Base-by-base conservation (phyloP, 2,329 filamentous ascomycete species). In the Pseudogymnoascus sp. region DNA sequence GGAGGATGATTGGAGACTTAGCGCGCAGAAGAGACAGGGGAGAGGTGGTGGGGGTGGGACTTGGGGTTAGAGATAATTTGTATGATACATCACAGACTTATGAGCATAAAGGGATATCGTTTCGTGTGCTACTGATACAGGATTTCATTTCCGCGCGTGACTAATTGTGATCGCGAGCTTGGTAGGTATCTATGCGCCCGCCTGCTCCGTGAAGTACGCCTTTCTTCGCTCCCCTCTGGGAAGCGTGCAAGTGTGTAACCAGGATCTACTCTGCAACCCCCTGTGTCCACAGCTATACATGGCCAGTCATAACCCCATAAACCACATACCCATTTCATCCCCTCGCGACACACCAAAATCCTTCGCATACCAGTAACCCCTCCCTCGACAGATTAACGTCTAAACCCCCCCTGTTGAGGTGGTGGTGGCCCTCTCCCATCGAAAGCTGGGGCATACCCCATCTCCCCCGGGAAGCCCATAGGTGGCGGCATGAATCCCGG, bases 1-100 rank as follows among this genome's bases (percentile, higher is more conserved):
- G 2, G 92, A 96, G 71, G 92, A 99, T 71, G 94, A 97, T 71
- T 99, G 94, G 94, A 82, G 94, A 64, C 74, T 99, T 62, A 92
- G 86, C 67, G 89, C 92, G 10, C 94, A 99, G 79, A 84, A 85
- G 69, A 87, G 86, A 70, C 87, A 88, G 56, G 92, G 92, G 3
- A 82, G 92, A 65, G 88, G 89, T 62, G 94, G 90, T 57, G 87
- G 89, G 12, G 92, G 92, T 68, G 92, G 92, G 2, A 99, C 94
- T 7, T 99, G 94, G 94, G 94, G 89, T 65, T 92, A 67, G 30
- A 37, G 10, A 34, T 34, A 57, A 34, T 57, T 52, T 52, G 41
- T 52, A 52, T 30, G 41, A 52, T 52, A 52, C 7, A 15, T 30
- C 41, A 52, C 23, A 30, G 39, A 52, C 23, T 52, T 52, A 52